Conservation (phyloP, 371 early-diverging fungal genomes). For the Syncephalastrum monosporum region DNA sequence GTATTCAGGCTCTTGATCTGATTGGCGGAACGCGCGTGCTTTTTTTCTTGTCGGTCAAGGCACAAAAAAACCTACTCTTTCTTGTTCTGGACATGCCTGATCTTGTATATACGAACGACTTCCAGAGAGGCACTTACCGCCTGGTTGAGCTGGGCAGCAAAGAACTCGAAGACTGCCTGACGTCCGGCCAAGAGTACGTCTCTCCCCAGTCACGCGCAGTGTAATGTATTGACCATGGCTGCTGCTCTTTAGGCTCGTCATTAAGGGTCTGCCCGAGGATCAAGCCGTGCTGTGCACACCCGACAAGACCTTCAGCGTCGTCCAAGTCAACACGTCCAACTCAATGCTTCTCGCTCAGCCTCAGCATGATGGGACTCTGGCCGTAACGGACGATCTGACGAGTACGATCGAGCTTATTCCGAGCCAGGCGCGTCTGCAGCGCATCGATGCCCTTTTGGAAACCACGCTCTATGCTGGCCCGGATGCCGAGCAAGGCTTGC, state of each 20-base stretch:
- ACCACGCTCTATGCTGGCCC: constrained; percentile 39
- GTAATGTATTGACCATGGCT: too few species aligned
- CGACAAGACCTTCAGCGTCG: constrained; percentile 42
- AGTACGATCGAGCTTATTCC: constrained; percentile 45
- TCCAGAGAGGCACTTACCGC: too few species aligned
- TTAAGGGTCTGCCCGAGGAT: constrained; percentile 51
- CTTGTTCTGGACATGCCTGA: too few species aligned
- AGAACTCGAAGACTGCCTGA: too few species aligned
- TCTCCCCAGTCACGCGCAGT: too few species aligned
- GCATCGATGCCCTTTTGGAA: constrained; percentile 34
- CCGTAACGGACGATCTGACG: constrained; percentile 37
- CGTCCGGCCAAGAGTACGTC: too few species aligned
- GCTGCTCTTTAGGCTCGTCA: constrained; percentile 23
- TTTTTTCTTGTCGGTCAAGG: too few species aligned
- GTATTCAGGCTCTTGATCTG: too few species aligned
- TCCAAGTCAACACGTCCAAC: constrained; percentile 58
- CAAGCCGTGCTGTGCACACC: constrained; percentile 60
- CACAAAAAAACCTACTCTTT: too few species aligned
- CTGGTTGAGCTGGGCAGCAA: too few species aligned
- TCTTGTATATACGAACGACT: too few species aligned
- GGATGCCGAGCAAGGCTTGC: constrained; percentile 22
- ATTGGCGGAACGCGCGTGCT: too few species aligned
- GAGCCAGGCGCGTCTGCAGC: constrained; percentile 35
- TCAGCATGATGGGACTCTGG: constrained; percentile 5
- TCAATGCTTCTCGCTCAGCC: constrained; percentile 29